phyloP scores from a whole-genome alignment of 257 asterid genomes.

The Craterostigma plantagineum region DNA sequence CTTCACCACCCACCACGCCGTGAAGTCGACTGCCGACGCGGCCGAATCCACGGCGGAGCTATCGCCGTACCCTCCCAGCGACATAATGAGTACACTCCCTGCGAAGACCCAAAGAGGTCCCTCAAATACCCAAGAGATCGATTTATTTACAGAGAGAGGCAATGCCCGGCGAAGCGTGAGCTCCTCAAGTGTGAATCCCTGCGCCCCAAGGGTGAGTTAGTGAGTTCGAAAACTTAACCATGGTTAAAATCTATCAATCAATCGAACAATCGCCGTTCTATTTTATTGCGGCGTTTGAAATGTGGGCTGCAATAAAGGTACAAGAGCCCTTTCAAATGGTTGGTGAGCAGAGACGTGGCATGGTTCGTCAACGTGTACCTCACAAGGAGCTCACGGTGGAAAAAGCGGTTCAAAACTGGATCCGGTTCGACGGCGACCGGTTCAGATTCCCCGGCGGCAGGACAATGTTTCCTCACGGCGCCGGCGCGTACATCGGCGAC shows the following conservation, averaged over 20 bases:
- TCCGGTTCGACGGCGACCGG: conserved; percentile 33
- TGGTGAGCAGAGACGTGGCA: conserved; percentile 36
- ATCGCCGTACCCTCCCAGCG: conserved; percentile 18
- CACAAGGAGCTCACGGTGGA: conserved; percentile 54
- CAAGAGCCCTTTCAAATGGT: conserved; percentile 42
- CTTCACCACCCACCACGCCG: conserved; percentile 24
- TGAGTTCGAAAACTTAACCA: too few species aligned
- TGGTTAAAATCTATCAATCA: too few species aligned
- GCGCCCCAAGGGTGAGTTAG: conserved; percentile 28
- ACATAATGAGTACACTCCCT: conserved; percentile 35
- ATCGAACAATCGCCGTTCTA: too few species aligned
- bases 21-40: conserved; percentile 3
- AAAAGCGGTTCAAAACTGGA: conserved; percentile 65
- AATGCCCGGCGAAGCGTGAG: conserved; percentile 28
- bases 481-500: conserved; percentile 41
- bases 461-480: conserved; percentile 56
- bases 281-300: too few species aligned
- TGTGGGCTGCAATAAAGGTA: too few species aligned
- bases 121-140: conserved; percentile 20
- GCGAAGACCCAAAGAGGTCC: conserved; percentile 34
- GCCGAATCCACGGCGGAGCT: background rate
- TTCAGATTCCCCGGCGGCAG: conserved; percentile 59
- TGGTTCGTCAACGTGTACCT: conserved; percentile 59
- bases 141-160: conserved; percentile 39
- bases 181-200: conserved; percentile 29